Conservation (phyloP, 257 asterid species). For the Lantana camara region DNA sequence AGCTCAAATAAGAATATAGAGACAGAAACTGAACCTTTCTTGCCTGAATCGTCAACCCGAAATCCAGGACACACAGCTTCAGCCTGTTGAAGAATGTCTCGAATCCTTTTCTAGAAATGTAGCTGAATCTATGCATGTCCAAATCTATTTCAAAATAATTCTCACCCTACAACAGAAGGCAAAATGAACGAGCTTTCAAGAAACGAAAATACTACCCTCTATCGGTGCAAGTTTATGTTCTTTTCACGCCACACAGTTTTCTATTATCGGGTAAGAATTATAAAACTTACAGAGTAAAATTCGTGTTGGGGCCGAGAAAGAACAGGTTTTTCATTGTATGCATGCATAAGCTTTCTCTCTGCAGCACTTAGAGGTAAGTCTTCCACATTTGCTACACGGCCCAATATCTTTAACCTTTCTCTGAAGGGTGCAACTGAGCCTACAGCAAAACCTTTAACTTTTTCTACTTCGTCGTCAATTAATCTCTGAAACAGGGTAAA, state of each 20-base stretch:
- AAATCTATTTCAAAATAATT: conserved; percentile 81
- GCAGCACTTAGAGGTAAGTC: conserved; percentile 63
- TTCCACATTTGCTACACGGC: conserved; percentile 67
- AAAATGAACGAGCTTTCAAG: background rate
- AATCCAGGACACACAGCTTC: conserved; percentile 73
- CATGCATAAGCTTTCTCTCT: conserved; percentile 70
- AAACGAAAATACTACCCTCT: background rate
- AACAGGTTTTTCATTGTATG: conserved; percentile 72
- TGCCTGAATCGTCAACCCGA: conserved; percentile 89
- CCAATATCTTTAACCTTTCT: conserved; percentile 68
- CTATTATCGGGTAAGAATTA: background rate
- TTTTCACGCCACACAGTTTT: background rate
- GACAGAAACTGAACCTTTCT: conserved; percentile 22
- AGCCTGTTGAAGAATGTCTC: conserved; percentile 71
- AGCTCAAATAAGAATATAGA: background rate
- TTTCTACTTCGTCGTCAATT: conserved; percentile 59
- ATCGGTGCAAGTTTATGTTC: background rate
- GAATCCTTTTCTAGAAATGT: conserved; percentile 83
- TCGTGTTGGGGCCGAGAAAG: conserved; percentile 79
- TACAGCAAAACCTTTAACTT: conserved; percentile 55
- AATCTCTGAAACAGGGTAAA: conserved; percentile 40
- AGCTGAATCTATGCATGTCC: conserved; percentile 92
- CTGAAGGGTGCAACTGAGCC: conserved; percentile 51
- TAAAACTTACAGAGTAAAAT: conserved; percentile 46
- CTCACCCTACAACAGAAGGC: conserved; percentile 53